These are phyloP conservation scores for Meripilus lineatus DNA, from an alignment of 1,284 basidiomycete genomes.

Conservation along the genomic window DNA sequence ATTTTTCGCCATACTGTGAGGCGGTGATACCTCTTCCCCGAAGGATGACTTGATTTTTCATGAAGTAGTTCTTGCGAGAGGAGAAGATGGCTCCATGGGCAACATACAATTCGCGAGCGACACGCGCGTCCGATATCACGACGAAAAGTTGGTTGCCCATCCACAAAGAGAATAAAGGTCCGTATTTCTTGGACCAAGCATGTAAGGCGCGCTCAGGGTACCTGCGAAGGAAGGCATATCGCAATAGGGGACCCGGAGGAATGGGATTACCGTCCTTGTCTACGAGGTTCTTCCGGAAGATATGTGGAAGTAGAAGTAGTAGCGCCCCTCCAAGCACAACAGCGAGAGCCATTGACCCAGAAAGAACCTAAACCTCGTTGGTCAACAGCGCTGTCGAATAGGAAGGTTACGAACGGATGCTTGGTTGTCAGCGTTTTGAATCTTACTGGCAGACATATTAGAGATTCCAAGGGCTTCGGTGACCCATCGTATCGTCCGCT, in stretches of 20 bases:
- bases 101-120: slow-evolving; percentile 34
- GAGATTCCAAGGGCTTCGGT: too few species aligned
- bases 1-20: slow-evolving; percentile 35
- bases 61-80: slow-evolving; percentile 31
- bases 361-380: too few species aligned
- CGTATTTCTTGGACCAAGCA: slow-evolving; percentile 33
- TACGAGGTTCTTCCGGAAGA: slow-evolving; percentile 8
- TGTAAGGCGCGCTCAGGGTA: slow-evolving; percentile 34
- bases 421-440: too few species aligned
- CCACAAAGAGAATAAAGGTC: slow-evolving; percentile 33
- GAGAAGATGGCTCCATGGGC: slow-evolving; percentile 34
- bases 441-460: too few species aligned
- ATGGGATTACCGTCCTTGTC: slow-evolving; percentile 26
- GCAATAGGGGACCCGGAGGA: slow-evolving; percentile 30
- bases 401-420: too few species aligned
- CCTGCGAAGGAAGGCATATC: slow-evolving; percentile 33
- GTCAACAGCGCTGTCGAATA: too few species aligned
- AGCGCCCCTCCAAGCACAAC: too few species aligned
- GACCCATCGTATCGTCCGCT: too few species aligned
- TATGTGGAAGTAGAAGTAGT: neutral
- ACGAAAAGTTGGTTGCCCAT: slow-evolving; percentile 37
- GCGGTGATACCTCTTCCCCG: slow-evolving; percentile 33
- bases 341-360: too few species aligned
- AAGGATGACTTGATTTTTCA: slow-evolving; percentile 34
- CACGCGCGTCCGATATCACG: slow-evolving; percentile 32